Percentiles rank a stretch among this genome's conserved stretches.
phyloP scores from a whole-genome alignment of 768 basidiomycete species.

The Boletales sp. region DNA sequence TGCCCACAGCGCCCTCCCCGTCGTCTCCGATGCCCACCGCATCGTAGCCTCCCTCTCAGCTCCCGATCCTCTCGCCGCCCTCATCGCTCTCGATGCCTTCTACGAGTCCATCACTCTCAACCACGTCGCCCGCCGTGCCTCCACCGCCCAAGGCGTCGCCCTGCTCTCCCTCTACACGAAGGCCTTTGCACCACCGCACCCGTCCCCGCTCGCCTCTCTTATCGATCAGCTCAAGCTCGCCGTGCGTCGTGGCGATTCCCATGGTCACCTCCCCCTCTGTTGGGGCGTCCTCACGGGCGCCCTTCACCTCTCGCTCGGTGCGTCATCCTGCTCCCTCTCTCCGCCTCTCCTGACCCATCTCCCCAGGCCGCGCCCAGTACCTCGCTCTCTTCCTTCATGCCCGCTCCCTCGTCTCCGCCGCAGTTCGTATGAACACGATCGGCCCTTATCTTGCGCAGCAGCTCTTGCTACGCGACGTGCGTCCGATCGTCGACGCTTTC shows the following conservation, averaged over 20 bases:
- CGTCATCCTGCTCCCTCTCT: neutral
- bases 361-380: constrained; percentile 73
- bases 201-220: constrained; percentile 29
- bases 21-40: constrained; percentile 71
- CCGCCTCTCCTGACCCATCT: constrained; percentile 1
- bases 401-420: constrained; percentile 84
- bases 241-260: constrained; percentile 59
- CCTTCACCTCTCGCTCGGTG: constrained; percentile 71
- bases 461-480: constrained; percentile 68
- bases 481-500: constrained; percentile 61
- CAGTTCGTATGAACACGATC: constrained; percentile 85
- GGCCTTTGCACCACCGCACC: constrained; percentile 63
- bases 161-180: constrained; percentile 85
- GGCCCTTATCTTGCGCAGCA: constrained; percentile 95
- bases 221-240: constrained; percentile 68
- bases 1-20: constrained; percentile 69
- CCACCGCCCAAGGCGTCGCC: constrained; percentile 88
- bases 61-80: constrained; percentile 34
- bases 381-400: constrained; percentile 93
- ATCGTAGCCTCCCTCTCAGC: constrained; percentile 21
- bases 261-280: constrained; percentile 86
- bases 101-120: constrained; percentile 89
- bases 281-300: constrained; percentile 86
- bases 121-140: constrained; percentile 83
- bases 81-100: constrained; percentile 63